phyloP scores from a whole-genome alignment of 2,329 filamentous ascomycete genomes.

The Diplocarpon mali region DNA sequence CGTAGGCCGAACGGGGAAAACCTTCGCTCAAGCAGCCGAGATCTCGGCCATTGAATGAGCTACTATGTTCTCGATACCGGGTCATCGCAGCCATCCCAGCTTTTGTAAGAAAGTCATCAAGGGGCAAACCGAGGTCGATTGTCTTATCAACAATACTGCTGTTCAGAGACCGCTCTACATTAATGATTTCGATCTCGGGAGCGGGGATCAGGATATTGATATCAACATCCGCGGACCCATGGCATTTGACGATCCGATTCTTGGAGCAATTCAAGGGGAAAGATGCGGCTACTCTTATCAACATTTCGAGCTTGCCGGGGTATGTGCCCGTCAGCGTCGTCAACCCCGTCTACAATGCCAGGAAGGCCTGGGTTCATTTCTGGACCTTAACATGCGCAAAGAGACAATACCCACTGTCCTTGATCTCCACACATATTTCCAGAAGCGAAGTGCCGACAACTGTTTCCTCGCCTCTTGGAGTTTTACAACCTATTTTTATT shows the following conservation, averaged over 20 bases:
- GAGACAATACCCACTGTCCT: slow-evolving; percentile 24
- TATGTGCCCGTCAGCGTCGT: slow-evolving; percentile 41
- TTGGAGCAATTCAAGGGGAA: slow-evolving; percentile 38
- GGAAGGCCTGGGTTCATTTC: slow-evolving; percentile 47
- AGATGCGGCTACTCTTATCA: slow-evolving; percentile 33
- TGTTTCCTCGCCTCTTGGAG: too few species aligned
- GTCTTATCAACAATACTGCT: slow-evolving; percentile 48
- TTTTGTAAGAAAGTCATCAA: slow-evolving; percentile 36
- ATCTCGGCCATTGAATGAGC: slow-evolving; percentile 33
- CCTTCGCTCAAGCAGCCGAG: slow-evolving; percentile 33
- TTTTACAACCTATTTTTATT: too few species aligned
- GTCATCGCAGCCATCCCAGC: slow-evolving; percentile 31
- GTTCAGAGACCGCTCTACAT: slow-evolving; percentile 43
- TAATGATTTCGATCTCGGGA: slow-evolving; percentile 34
- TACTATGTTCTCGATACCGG: slow-evolving; percentile 45
- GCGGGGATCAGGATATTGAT: slow-evolving; percentile 45
- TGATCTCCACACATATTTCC: too few species aligned
- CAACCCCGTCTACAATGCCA: slow-evolving; percentile 48
- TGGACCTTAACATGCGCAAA: slow-evolving; percentile 42
- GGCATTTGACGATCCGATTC: slow-evolving; percentile 39
- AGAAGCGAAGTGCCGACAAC: too few species aligned
- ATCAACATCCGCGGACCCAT: slow-evolving; percentile 48
- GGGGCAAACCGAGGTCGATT: slow-evolving; percentile 45
- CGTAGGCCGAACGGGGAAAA: slow-evolving; percentile 43
- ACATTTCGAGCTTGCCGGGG: slow-evolving; percentile 42